These are phyloP conservation scores for Tylopilus felleus DNA, from an alignment of 768 basidiomycete genomes.

Conservation along the genomic window DNA sequence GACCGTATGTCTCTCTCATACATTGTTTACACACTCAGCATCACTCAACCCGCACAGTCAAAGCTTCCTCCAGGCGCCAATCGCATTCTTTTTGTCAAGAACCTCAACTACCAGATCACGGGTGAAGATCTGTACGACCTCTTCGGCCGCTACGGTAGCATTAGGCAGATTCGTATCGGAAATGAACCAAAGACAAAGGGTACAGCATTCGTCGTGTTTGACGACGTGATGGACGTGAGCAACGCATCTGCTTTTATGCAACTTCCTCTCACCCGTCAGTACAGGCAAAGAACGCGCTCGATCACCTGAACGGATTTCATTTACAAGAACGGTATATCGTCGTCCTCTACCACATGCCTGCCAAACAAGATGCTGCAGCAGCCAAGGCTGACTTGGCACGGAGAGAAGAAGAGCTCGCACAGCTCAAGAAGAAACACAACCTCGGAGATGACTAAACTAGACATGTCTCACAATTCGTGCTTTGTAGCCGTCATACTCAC, in stretches of 20 bases:
- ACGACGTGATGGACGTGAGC: slow-evolving; percentile 93
- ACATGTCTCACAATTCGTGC: slow-evolving; percentile 8
- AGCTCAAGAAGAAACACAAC: slow-evolving; percentile 82
- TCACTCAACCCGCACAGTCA: slow-evolving; percentile 41
- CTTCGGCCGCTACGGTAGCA: slow-evolving; percentile 95
- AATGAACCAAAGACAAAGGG: slow-evolving; percentile 91
- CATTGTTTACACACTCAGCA: not conserved
- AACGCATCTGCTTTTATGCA: not conserved
- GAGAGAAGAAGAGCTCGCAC: slow-evolving; percentile 85
- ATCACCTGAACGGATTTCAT: slow-evolving; percentile 97
- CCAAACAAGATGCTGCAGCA: slow-evolving; percentile 92
- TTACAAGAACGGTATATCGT: slow-evolving; percentile 98
- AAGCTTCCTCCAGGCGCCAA: slow-evolving; percentile 92
- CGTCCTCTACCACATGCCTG: slow-evolving; percentile 95
- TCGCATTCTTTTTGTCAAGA: slow-evolving; percentile 90
- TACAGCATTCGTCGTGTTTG: slow-evolving; percentile 95
- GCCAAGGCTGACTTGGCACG: slow-evolving; percentile 89
- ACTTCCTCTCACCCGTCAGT: slow-evolving; percentile 14
- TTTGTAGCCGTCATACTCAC: slow-evolving; percentile 5
- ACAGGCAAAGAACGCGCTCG: slow-evolving; percentile 94
- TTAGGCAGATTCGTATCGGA: slow-evolving; percentile 93
- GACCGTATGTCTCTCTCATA: slow-evolving; percentile 40
- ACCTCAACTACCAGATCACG: slow-evolving; percentile 87
- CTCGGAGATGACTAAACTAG: slow-evolving; percentile 68
- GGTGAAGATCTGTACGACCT: slow-evolving; percentile 95